Base-by-base conservation (phyloP, 2,329 filamentous ascomycete genomes). In the Fusarium sterilihyphosum region DNA sequence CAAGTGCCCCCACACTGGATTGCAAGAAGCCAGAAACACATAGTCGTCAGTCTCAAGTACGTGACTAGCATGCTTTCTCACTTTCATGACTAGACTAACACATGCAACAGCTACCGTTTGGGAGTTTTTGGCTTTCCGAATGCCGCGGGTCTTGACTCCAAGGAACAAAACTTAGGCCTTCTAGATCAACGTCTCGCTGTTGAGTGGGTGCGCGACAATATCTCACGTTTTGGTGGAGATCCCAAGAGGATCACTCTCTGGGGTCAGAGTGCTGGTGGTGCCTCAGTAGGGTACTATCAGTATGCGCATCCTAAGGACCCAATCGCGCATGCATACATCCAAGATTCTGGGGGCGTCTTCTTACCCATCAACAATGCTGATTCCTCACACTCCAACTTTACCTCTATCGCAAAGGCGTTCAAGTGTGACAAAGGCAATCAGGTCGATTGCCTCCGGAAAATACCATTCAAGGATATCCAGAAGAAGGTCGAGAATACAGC, bases 51-150 rank as follows among this genome's bases (percentile, higher is more conserved):
- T 17, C 41, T 67, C 38, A 26, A 26, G 26, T 26, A 26, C 26
- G 26, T 26, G 26, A 26, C 26, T 26, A 26, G 26, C 26, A 26
- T 26, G 26, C 26, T 26, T 26, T 26, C 26, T 26, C 26, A 2
- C 26, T 26, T 26, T 5, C 26, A 26, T 26, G 26, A 26, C 26
- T 26, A 26, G 26, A 26, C 26, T 26, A 26, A 26, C 2, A 26
- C 26, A 26, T 26, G 26, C 6, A 9, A 49, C 16, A 67, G 64
- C 33, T 67, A 67, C 4, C 65, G 65, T 18, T 13, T 67, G 0
- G 65, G 65, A 20, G 17, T 67, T 3, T 67, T 67, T 35, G 65
- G 65, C 1, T 67, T 67, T 4, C 65, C 65, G 2, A 67, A 67
- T 6, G 65, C 65, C 1, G 43, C 38, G 11, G 35, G 33, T 16